Conservation (phyloP, 371 early-diverging fungal genomes). For the Actinomucor elegans region DNA sequence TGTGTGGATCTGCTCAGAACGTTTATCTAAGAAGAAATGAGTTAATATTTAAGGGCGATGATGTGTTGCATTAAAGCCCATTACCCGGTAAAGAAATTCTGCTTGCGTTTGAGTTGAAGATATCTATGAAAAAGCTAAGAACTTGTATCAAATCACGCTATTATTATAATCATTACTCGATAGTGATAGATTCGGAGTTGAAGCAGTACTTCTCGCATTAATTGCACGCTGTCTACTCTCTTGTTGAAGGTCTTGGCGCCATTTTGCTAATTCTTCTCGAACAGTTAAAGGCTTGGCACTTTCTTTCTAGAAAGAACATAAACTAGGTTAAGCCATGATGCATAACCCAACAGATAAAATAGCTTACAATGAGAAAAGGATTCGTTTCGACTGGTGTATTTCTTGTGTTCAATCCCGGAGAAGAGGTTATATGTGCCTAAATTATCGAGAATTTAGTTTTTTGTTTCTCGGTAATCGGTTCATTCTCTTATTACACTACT, state of each 20-base stretch:
- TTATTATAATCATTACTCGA: conserved; percentile 6
- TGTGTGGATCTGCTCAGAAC: too few species aligned
- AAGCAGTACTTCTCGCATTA: neutral
- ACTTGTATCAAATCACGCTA: too few species aligned
- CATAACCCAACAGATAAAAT: neutral
- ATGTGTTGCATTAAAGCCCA: too few species aligned
- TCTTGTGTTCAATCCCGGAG: too few species aligned
- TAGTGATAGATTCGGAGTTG: conserved; percentile 6
- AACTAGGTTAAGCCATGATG: neutral
- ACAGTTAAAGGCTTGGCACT: conserved; percentile 19
- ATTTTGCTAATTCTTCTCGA: conserved; percentile 21
- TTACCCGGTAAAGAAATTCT: neutral
- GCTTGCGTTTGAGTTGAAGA: conserved; percentile 6
- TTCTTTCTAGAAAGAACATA: neutral
- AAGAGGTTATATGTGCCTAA: too few species aligned
- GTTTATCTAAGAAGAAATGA: too few species aligned
- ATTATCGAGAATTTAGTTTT: too few species aligned
- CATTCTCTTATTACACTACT: too few species aligned
- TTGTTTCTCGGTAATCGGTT: too few species aligned
- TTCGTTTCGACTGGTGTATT: too few species aligned
- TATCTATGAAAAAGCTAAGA: neutral
- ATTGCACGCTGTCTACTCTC: conserved; percentile 9
- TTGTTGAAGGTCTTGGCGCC: conserved; percentile 22
- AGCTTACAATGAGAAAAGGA: neutral
- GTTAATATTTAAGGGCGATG: too few species aligned